phyloP scores from a whole-genome alignment of 257 asterid genomes.

The Salvia miltiorrhiza region DNA sequence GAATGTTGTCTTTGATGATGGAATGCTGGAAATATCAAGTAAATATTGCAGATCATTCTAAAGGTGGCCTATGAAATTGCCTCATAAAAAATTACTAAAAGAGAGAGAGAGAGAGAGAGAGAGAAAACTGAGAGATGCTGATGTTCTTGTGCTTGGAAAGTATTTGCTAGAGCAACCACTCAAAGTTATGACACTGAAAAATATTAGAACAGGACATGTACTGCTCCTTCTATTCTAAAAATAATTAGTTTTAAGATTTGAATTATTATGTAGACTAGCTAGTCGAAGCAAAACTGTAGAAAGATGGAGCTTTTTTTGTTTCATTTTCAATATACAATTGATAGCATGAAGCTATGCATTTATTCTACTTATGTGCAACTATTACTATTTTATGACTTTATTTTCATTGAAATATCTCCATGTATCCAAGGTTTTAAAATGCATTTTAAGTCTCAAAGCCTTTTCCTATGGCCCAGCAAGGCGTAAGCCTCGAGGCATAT shows the following conservation, averaged over 20 bases:
- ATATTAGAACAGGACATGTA: neutral
- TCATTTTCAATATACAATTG: neutral
- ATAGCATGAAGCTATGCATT: neutral
- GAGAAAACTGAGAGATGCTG: neutral
- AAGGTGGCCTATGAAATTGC: neutral
- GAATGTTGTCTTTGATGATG: neutral
- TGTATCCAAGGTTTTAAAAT: too few species aligned
- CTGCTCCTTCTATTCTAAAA: neutral
- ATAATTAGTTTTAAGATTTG: neutral
- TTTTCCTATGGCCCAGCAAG: too few species aligned
- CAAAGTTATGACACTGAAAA: neutral
- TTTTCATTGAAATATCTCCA: neutral
- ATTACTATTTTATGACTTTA: neutral
- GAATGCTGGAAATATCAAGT: neutral
- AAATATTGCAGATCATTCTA: neutral
- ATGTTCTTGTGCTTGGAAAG: neutral
- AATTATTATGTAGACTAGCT: neutral
- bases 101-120: neutral
- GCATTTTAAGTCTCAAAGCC: too few species aligned
- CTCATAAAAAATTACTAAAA: neutral
- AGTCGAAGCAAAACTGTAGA: neutral
- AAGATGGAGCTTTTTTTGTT: neutral
- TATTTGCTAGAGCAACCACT: conserved; percentile 1
- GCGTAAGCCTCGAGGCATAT: too few species aligned
- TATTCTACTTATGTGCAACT: neutral